Percentiles rank a stretch among this genome's conserved stretches.
Conservation (phyloP, 805 yeast genomes). For the Wickerhamia fluorescens region DNA sequence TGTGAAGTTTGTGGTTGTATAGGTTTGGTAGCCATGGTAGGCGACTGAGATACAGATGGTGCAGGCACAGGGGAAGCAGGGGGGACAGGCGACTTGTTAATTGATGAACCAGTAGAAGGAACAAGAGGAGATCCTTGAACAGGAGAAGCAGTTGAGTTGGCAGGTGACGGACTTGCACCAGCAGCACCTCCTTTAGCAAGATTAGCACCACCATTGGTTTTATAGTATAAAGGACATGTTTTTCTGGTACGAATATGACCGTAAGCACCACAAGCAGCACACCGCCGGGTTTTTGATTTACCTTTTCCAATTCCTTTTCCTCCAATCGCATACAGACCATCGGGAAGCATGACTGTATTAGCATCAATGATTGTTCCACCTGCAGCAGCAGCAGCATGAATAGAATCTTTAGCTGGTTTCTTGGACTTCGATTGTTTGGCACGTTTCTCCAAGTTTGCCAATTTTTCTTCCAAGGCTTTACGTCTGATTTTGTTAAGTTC, state of each 20-base stretch:
- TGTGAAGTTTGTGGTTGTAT: too few relatives aligned
- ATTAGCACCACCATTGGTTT: conserved; percentile 24
- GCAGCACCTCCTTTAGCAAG: conserved; percentile 11
- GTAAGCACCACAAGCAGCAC: conserved; percentile 91
- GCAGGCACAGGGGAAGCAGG: too few relatives aligned
- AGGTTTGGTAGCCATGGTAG: too few relatives aligned
- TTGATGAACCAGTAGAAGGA: too few relatives aligned
- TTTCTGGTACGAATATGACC: conserved; percentile 93
- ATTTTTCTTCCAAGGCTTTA: conserved; percentile 71
- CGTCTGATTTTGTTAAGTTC: conserved; percentile 74
- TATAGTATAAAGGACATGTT: conserved; percentile 73
- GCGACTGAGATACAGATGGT: too few relatives aligned
- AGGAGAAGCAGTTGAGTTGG: background rate
- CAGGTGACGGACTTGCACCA: conserved; percentile 1
- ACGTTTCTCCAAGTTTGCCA: conserved; percentile 76
- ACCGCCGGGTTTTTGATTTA: conserved; percentile 68
- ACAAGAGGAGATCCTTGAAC: too few relatives aligned
- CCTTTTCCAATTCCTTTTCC: conserved; percentile 73
- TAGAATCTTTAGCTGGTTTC: conserved; percentile 25
- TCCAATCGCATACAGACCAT: conserved; percentile 40
- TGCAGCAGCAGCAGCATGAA: conserved; percentile 36
- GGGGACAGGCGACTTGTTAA: too few relatives aligned
- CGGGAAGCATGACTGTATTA: conserved; percentile 37
- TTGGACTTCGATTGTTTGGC: conserved; percentile 29
- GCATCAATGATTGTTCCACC: conserved; percentile 38